Conservation (phyloP, 129 eudicot species). For the Artemisia tridentata region DNA sequence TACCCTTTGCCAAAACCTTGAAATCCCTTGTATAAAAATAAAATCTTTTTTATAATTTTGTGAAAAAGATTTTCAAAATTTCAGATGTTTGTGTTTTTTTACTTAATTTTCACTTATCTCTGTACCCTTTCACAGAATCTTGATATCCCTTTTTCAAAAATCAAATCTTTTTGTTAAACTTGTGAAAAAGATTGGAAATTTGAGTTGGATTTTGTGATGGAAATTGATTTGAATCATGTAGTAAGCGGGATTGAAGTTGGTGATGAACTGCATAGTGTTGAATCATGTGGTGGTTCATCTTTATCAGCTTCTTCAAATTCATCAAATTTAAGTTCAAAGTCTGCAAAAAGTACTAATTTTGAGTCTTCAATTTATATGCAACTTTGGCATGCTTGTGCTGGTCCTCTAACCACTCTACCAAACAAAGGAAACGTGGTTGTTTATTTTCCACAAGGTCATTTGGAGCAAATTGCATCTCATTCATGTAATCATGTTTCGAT, state of each 20-base stretch:
- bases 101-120: constrained; percentile 24
- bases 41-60: no score
- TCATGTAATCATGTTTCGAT: constrained; percentile 50
- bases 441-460: constrained; percentile 90
- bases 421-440: constrained; percentile 82
- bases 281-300: constrained; percentile 41
- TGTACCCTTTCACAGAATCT: constrained; percentile 28
- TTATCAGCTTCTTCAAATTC: constrained; percentile 47
- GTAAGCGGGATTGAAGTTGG: constrained; percentile 48
- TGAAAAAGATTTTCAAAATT: constrained; percentile 10
- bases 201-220: constrained; percentile 43
- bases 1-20: no score
- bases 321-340: constrained; percentile 43
- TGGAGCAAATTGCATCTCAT: constrained; percentile 65
- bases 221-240: constrained; percentile 88
- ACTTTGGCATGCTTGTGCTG: constrained; percentile 99
- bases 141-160: constrained; percentile 14
- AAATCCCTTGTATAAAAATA: no score
- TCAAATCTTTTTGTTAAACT: background rate
- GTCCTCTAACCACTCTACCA: constrained; percentile 74
- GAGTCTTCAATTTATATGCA: constrained; percentile 53
- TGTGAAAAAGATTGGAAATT: no score
- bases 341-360: constrained; percentile 21
- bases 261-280: constrained; percentile 37
- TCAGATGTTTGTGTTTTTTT: constrained; percentile 31